These are phyloP conservation scores for Papiliotrema terrestris DNA, from an alignment of 1,284 basidiomycete species.

Conservation along the genomic window DNA sequence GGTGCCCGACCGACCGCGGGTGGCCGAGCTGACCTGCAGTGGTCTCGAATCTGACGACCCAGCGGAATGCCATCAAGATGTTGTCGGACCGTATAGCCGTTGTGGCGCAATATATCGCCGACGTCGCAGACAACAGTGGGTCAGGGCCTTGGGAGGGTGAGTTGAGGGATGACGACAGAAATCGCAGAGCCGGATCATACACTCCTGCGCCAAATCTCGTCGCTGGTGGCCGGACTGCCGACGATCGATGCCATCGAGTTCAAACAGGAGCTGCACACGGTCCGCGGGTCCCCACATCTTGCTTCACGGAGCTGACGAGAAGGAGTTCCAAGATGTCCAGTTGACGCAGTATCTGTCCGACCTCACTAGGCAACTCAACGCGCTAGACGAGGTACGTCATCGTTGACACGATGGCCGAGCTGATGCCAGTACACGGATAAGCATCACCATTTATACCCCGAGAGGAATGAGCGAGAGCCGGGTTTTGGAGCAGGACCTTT, in stretches of 20 bases:
- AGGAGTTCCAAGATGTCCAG: constrained; percentile 96
- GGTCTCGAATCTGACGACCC: constrained; percentile 81
- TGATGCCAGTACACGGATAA: constrained; percentile 29
- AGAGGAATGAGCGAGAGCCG: too few species aligned
- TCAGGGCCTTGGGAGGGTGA: not conserved
- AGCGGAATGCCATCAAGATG: constrained; percentile 94
- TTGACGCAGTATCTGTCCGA: constrained; percentile 83
- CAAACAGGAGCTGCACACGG: constrained; percentile 78
- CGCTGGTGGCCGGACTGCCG: constrained; percentile 79
- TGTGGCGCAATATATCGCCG: constrained; percentile 75
- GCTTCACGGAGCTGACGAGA: not conserved
- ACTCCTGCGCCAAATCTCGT: constrained; percentile 75
- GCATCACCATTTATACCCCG: constrained; percentile 16
- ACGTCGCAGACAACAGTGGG: constrained; percentile 64
- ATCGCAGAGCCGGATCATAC: constrained; percentile 68
- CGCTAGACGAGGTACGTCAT: constrained; percentile 76
- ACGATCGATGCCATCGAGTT: constrained; percentile 75
- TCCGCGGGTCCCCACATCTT: constrained; percentile 55
- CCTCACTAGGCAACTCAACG: constrained; percentile 80
- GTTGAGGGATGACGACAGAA: constrained; percentile 51
- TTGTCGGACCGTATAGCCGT: constrained; percentile 82
- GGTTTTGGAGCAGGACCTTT: too few species aligned
- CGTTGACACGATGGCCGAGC: not conserved
- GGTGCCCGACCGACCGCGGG: too few species aligned
- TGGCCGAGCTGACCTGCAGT: constrained; percentile 56